These are phyloP conservation scores for Oenanthe javanica DNA, from an alignment of 140 eudicot species.

Conservation along the genomic window DNA sequence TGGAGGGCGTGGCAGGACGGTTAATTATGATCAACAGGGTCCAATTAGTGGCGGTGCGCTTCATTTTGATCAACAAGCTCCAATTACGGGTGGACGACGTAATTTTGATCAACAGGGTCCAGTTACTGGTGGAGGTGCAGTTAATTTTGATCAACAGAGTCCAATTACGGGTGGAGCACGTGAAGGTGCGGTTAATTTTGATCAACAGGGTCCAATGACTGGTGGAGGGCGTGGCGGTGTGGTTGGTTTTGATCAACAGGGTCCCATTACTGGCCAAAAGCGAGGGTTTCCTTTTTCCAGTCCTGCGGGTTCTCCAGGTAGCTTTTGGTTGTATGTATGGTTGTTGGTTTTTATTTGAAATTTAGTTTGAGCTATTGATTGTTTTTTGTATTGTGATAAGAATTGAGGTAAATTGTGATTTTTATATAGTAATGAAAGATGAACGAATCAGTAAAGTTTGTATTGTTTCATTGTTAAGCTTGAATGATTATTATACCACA, in stretches of 20 bases:
- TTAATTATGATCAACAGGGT: slow-evolving; percentile 20
- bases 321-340: background rate
- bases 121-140: slow-evolving; percentile 26
- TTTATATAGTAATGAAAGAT: background rate
- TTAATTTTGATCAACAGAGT: slow-evolving; percentile 31
- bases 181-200: slow-evolving; percentile 26
- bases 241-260: slow-evolving; percentile 23
- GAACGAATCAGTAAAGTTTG: background rate
- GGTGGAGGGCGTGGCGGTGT: slow-evolving; percentile 21
- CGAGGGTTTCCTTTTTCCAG: slow-evolving; percentile 64
- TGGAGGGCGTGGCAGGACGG: slow-evolving; percentile 14
- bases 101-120: slow-evolving; percentile 32
- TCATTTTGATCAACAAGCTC: background rate
- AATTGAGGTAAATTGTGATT: background rate
- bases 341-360: background rate
- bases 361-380: background rate
- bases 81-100: background rate
- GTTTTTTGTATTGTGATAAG: background rate
- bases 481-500: background rate
- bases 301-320: slow-evolving; percentile 48
- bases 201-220: slow-evolving; percentile 30
- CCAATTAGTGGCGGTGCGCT: too few relatives aligned
- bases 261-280: slow-evolving; percentile 70
- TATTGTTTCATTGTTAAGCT: background rate
- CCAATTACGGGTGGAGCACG: slow-evolving; percentile 24